Conservation (phyloP, 1,284 basidiomycete species). For the Termitomyces sp. region DNA sequence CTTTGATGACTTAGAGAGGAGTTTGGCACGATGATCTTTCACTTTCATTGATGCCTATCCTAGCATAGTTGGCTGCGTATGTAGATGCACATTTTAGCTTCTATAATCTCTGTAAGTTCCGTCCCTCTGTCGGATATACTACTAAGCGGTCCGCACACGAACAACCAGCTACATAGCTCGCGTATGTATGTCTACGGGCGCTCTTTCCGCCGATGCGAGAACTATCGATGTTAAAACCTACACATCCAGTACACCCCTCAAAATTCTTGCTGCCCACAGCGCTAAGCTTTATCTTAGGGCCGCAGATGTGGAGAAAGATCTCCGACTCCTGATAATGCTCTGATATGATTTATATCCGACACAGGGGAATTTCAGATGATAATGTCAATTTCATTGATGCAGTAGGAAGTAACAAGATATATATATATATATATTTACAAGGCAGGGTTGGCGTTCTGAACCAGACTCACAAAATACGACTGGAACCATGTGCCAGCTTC, state of each 20-base stretch:
- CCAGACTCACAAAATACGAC: constrained; percentile 51
- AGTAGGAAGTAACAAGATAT: background rate
- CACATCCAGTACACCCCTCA: too few relatives aligned
- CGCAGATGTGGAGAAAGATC: too few relatives aligned
- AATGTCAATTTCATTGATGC: background rate
- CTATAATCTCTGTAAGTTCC: background rate
- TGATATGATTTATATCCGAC: background rate
- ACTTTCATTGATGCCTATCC: too few relatives aligned
- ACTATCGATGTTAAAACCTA: too few relatives aligned
- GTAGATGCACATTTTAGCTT: background rate
- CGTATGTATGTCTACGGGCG: too few relatives aligned
- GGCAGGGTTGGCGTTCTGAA: constrained; percentile 48
- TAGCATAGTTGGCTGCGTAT: background rate
- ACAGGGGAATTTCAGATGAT: background rate
- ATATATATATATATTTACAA: constrained; percentile 27
- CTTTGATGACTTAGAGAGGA: background rate
- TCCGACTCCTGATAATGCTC: background rate
- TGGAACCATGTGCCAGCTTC: constrained; percentile 66
- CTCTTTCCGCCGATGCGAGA: too few relatives aligned
- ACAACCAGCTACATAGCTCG: too few relatives aligned
- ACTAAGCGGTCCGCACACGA: too few relatives aligned
- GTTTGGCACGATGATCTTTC: background rate
- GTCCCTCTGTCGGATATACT: too few relatives aligned
- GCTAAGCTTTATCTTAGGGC: too few relatives aligned
- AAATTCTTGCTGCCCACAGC: too few relatives aligned